Conservation (phyloP, 2,329 filamentous ascomycete genomes). For the Xylaria hypoxylon region DNA sequence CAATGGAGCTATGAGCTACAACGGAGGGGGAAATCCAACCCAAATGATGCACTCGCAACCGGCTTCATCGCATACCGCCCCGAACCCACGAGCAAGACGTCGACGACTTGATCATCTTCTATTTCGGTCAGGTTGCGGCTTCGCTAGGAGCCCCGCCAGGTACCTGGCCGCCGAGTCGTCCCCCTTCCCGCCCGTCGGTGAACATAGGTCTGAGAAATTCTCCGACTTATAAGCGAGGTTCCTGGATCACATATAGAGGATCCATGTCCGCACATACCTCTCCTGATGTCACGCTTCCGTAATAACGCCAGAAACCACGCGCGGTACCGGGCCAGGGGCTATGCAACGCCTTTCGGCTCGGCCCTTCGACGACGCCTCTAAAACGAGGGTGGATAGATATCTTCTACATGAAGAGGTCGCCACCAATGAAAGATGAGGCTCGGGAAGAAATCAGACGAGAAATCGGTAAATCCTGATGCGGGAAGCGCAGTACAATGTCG, state of each 20-base stretch:
- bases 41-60: conserved; percentile 15
- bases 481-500: conserved; percentile 26
- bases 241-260: conserved; percentile 8
- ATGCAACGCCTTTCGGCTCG: conserved; percentile 37
- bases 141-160: conserved; percentile 15
- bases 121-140: conserved; percentile 21
- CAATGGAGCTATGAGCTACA: conserved; percentile 22
- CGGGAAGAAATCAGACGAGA: conserved; percentile 25
- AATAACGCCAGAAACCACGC: conserved; percentile 15
- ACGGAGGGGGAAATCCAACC: conserved; percentile 16
- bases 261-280: conserved; percentile 14
- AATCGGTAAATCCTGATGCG: conserved; percentile 27
- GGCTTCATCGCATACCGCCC: conserved; percentile 22
- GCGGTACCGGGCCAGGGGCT: conserved; percentile 27
- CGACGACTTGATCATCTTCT: conserved; percentile 7
- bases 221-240: conserved; percentile 30
- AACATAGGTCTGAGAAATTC: conserved; percentile 21
- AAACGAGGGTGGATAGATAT: conserved; percentile 27
- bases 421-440: conserved; percentile 25
- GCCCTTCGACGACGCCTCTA: conserved; percentile 35
- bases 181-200: conserved; percentile 12
- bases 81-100: conserved; percentile 9
- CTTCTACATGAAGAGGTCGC: conserved; percentile 3
- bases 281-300: conserved; percentile 26
- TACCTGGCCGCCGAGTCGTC: conserved; percentile 14